phyloP scores from a whole-genome alignment of 2,329 filamentous ascomycete species.

The Curvularia spicifera region DNA sequence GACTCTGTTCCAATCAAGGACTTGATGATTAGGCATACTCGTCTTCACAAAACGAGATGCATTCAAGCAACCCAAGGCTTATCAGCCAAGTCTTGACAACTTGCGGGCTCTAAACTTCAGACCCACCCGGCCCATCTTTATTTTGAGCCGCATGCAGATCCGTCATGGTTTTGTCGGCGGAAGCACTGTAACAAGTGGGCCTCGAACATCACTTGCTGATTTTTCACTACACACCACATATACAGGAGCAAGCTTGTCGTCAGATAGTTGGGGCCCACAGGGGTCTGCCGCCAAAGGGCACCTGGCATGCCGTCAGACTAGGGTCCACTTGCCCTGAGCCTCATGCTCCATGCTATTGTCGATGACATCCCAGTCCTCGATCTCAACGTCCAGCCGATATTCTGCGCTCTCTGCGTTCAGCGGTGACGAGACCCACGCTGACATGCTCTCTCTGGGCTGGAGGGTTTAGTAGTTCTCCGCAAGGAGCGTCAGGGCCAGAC shows the following conservation, averaged over 20 bases:
- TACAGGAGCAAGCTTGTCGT: slow-evolving; percentile 13
- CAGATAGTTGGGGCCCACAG: slow-evolving; percentile 17
- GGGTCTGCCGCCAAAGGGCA: slow-evolving; percentile 10
- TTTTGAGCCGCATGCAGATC: slow-evolving; percentile 16
- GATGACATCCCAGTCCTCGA: slow-evolving; percentile 15
- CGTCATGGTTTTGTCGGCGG: slow-evolving; percentile 9
- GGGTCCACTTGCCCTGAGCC: slow-evolving; percentile 13
- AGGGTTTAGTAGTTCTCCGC: slow-evolving; percentile 3
- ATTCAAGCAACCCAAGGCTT: slow-evolving; percentile 6
- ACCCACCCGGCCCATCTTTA: slow-evolving; percentile 12
- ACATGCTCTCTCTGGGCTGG: slow-evolving; percentile 7
- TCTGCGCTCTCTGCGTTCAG: slow-evolving; percentile 2
- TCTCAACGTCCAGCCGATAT: slow-evolving; percentile 12
- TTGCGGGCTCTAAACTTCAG: slow-evolving; percentile 2
- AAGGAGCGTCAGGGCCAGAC: slow-evolving; percentile 4
- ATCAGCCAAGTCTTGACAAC: neutral
- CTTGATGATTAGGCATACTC: neutral
- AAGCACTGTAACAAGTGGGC: slow-evolving; percentile 9
- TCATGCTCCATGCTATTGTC: slow-evolving; percentile 1
- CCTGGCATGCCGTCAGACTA: slow-evolving; percentile 7
- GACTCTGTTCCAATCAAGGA: neutral
- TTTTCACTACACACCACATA: slow-evolving; percentile 14
- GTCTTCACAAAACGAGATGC: neutral
- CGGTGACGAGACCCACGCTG: slow-evolving; percentile 5
- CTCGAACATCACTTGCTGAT: slow-evolving; percentile 1